Conservation (phyloP, 2,329 filamentous ascomycete genomes). For the Penicillium sp. region DNA sequence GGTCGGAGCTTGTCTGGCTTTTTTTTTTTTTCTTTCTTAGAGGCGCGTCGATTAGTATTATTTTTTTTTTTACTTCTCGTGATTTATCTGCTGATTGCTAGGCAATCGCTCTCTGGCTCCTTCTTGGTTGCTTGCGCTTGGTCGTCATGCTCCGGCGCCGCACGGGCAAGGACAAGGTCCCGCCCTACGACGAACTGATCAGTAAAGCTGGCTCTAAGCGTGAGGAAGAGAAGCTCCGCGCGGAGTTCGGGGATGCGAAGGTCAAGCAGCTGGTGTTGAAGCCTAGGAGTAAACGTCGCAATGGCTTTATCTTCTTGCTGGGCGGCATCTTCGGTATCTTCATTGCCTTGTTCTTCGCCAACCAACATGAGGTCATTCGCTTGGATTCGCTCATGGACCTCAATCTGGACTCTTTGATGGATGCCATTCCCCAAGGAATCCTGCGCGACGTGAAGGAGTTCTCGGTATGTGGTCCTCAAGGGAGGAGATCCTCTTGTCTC, state of each 20-base stretch:
- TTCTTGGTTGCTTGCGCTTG: slow-evolving; percentile 14
- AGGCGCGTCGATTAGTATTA: background rate
- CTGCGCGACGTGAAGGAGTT: slow-evolving; percentile 84
- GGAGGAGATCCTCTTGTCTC: slow-evolving; percentile 19
- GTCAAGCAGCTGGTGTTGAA: slow-evolving; percentile 37
- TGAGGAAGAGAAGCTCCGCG: slow-evolving; percentile 21
- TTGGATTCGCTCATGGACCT: slow-evolving; percentile 70
- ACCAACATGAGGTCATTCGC: slow-evolving; percentile 84
- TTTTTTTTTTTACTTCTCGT: background rate
- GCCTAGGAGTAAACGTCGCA: slow-evolving; percentile 66
- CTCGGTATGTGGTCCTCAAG: slow-evolving; percentile 57
- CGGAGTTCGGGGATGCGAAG: slow-evolving; percentile 19
- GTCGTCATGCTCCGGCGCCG: slow-evolving; percentile 44
- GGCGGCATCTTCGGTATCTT: slow-evolving; percentile 89
- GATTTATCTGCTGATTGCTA: background rate
- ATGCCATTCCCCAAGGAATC: slow-evolving; percentile 83
- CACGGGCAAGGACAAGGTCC: slow-evolving; percentile 37
- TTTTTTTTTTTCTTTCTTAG: slow-evolving; percentile 9
- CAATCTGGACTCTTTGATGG: slow-evolving; percentile 82
- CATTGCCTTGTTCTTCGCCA: slow-evolving; percentile 86
- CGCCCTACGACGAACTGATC: slow-evolving; percentile 14
- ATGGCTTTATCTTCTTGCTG: slow-evolving; percentile 79
- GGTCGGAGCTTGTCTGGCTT: background rate
- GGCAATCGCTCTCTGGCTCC: slow-evolving; percentile 7
- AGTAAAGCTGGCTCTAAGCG: slow-evolving; percentile 16